These are phyloP conservation scores for Leccinum variicolor DNA, from an alignment of 768 basidiomycete genomes.

Conservation along the genomic window DNA sequence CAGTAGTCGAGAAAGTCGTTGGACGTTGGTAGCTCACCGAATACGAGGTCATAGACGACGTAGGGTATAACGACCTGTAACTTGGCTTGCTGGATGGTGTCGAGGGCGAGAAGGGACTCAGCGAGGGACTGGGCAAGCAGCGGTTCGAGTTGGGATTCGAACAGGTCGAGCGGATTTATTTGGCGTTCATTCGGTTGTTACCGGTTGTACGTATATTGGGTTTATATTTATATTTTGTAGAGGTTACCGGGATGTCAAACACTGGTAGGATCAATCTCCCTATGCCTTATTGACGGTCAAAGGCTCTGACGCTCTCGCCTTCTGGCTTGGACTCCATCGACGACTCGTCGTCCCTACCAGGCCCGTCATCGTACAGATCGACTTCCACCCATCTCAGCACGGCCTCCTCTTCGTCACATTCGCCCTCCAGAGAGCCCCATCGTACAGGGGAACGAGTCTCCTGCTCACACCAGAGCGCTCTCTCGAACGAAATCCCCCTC, in stretches of 20 bases:
- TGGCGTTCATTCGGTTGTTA: neutral
- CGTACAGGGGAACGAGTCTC: slow-evolving; percentile 12
- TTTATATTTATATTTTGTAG: too few relatives aligned
- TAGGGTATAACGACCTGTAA: slow-evolving; percentile 79
- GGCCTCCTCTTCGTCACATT: slow-evolving; percentile 21
- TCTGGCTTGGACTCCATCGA: slow-evolving; percentile 35
- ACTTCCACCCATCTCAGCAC: slow-evolving; percentile 38
- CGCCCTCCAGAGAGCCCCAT: slow-evolving; percentile 10
- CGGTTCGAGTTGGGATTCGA: slow-evolving; percentile 65
- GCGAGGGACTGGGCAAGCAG: slow-evolving; percentile 65
- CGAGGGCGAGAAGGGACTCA: slow-evolving; percentile 60
- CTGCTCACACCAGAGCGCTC: slow-evolving; percentile 12
- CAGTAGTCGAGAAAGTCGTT: neutral
- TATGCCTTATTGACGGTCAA: slow-evolving; percentile 39
- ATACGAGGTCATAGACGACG: slow-evolving; percentile 80
- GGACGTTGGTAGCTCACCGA: slow-evolving; percentile 50
- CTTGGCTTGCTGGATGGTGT: slow-evolving; percentile 78
- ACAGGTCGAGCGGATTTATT: slow-evolving; percentile 60
- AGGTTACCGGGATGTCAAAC: too few relatives aligned
- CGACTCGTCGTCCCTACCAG: slow-evolving; percentile 35
- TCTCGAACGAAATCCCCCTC: slow-evolving; percentile 50
- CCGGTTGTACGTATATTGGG: too few relatives aligned
- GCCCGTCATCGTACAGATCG: slow-evolving; percentile 34
- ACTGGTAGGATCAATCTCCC: too few relatives aligned
- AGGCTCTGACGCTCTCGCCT: slow-evolving; percentile 55